Percentiles rank a stretch among this genome's conserved stretches.
phyloP scores from a whole-genome alignment of 2,329 filamentous ascomycete genomes.

The Fusarium sp. region DNA sequence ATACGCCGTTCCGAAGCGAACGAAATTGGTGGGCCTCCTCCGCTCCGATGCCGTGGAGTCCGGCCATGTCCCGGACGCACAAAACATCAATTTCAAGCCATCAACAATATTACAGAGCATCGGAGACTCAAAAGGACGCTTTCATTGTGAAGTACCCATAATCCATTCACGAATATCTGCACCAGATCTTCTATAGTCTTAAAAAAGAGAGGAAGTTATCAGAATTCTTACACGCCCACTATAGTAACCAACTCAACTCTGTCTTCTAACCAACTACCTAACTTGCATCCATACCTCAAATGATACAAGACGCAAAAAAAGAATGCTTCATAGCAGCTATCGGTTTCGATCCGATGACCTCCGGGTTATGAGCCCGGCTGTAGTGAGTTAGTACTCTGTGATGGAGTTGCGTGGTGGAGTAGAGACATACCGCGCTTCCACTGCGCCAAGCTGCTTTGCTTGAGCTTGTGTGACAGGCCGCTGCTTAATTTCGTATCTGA shows the following conservation, averaged over 20 bases:
- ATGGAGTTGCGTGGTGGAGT: conserved; percentile 9
- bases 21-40: neutral
- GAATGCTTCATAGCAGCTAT: conserved; percentile 25
- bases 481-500: neutral
- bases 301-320: conserved; percentile 1
- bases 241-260: no score
- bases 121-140: neutral
- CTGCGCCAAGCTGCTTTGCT: conserved; percentile 33
- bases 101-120: neutral
- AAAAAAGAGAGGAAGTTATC: no score
- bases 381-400: conserved; percentile 15
- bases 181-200: neutral
- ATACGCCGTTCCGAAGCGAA: no score
- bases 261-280: no score
- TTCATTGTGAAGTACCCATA: no score
- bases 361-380: conserved; percentile 34
- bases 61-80: conserved; percentile 3
- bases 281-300: neutral
- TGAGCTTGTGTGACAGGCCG: conserved; percentile 4
- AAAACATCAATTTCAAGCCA: conserved; percentile 1
- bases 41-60: conserved; percentile 1
- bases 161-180: neutral
- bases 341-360: conserved; percentile 32
- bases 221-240: no score
- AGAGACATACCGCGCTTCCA: conserved; percentile 33